Base-by-base conservation (phyloP, 257 asterid genomes). In the Euphrasia confusa region DNA sequence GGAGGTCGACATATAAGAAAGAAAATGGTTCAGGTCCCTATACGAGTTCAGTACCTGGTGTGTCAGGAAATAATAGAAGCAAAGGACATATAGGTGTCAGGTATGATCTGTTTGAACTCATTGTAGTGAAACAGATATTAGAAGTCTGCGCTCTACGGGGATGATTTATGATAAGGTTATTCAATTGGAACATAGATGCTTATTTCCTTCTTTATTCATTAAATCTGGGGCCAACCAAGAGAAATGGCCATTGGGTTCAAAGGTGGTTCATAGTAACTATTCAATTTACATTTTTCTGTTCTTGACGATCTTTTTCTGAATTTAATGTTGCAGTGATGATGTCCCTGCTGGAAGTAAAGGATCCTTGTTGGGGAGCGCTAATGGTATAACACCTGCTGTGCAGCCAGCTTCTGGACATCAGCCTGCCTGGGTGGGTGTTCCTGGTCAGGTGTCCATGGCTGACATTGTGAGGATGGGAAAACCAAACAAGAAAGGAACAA, bases 381-480 rank as follows among this genome's bases (percentile, higher is more conserved):
- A 81, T 75, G 78, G 66, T 52, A 53, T 55, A 42, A 73, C 77
- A 68, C 75, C 85, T 58, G 76, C 63, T 61, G 66, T 69, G 49
- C 87, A 81, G 64, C 72, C 77, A 61, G 68, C 82, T 66, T 63
- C 86, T 54, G 87, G 79, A 66, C 68, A 79, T 72, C 93, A 80
- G 61, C 60, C 84, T 75, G 70, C 90, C 69, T 86, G 94, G 90
- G 62, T 1, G 26, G 74, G 71, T 32, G 77, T 60, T 5, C 63
- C 79, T 61, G 79, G 79, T 61, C 79, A 74, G 86, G 84, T 68
- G 68, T 71, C 76, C 87, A 89, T 74, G 97, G 95, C 95, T 64
- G 95, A 87, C 80, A 82, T 90, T 72, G 95, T 90, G 83, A 90
- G 87, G 87, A 90, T 84, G 97, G 97, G 95, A 40, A 84, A 74